Percentiles rank a stretch among this genome's conserved stretches.
These are phyloP conservation scores for Coemansia sp. DNA, from an alignment of 192 early-diverging fungal species.

Conservation along the genomic window DNA sequence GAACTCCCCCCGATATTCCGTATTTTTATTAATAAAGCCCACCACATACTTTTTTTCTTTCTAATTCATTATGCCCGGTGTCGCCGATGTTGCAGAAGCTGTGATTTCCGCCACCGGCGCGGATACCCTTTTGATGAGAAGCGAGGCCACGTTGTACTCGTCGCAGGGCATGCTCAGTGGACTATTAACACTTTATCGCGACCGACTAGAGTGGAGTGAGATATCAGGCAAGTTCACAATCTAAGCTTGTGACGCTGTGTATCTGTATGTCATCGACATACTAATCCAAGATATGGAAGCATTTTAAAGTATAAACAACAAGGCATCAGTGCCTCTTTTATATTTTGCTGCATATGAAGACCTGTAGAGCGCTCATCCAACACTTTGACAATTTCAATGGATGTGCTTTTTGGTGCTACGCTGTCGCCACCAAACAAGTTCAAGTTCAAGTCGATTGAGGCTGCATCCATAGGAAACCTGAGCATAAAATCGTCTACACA, in stretches of 20 bases:
- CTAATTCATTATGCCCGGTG: constrained; percentile 32
- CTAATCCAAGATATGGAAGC: neutral
- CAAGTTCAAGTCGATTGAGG: constrained; percentile 54
- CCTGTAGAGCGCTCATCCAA: constrained; percentile 40
- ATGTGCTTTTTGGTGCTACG: constrained; percentile 49
- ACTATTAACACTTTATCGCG: constrained; percentile 37
- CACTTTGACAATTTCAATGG: constrained; percentile 47
- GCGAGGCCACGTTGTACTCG: constrained; percentile 49
- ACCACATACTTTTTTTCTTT: neutral
- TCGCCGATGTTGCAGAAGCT: constrained; percentile 24
- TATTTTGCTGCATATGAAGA: neutral
- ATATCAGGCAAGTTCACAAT: constrained; percentile 32
- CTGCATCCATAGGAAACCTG: constrained; percentile 26
- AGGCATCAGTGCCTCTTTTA: neutral
- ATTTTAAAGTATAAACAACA: neutral
- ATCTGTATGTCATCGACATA: neutral
- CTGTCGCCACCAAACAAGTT: constrained; percentile 45
- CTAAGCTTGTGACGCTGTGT: neutral
- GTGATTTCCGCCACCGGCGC: constrained; percentile 11
- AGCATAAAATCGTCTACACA: constrained; percentile 44
- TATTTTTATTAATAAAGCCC: neutral
- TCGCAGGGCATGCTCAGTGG: constrained; percentile 47
- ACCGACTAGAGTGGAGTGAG: constrained; percentile 45
- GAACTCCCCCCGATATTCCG: constrained; percentile 3
- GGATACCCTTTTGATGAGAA: constrained; percentile 32